These are phyloP conservation scores for Gigaspora rosea DNA, from an alignment of 192 early-diverging fungal species.

Conservation along the genomic window DNA sequence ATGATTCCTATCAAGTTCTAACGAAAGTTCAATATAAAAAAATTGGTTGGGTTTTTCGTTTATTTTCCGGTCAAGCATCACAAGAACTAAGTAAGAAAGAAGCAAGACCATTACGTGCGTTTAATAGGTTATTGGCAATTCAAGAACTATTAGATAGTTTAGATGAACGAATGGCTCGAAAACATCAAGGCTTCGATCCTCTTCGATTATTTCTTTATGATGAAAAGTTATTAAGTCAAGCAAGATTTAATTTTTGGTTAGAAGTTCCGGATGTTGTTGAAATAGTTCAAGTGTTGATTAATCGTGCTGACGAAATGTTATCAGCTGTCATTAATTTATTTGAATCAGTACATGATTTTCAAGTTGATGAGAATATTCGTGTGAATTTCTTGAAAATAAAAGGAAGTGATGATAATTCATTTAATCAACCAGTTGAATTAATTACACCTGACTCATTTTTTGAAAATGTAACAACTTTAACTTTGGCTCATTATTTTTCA, in stretches of 20 bases:
- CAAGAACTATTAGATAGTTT: constrained; percentile 61
- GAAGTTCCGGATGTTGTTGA: constrained; percentile 43
- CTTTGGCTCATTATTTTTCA: constrained; percentile 55
- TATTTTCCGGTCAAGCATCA: constrained; percentile 58
- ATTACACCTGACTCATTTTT: constrained; percentile 40
- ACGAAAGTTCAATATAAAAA: constrained; percentile 51
- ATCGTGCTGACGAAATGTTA: constrained; percentile 32
- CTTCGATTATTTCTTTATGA: constrained; percentile 53
- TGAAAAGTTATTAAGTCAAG: constrained; percentile 47
- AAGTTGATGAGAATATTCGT: neutral
- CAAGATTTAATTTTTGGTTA: constrained; percentile 55
- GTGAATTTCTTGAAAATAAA: neutral
- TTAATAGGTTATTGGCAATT: constrained; percentile 62
- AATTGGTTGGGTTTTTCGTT: constrained; percentile 62
- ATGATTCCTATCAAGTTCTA: constrained; percentile 35
- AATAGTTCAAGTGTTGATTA: constrained; percentile 42
- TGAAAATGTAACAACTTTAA: constrained; percentile 55
- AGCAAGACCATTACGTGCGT: constrained; percentile 56
- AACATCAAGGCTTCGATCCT: constrained; percentile 43
- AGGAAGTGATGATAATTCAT: neutral
- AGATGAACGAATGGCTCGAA: constrained; percentile 57
- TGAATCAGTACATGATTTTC: neutral
- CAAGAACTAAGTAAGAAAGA: constrained; percentile 54
- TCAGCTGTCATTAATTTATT: neutral
- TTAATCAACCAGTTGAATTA: neutral